Evolutionary conservation across 208 protist genomes (phyloP).

Genomic region (Borovskyia barvae): DNA sequence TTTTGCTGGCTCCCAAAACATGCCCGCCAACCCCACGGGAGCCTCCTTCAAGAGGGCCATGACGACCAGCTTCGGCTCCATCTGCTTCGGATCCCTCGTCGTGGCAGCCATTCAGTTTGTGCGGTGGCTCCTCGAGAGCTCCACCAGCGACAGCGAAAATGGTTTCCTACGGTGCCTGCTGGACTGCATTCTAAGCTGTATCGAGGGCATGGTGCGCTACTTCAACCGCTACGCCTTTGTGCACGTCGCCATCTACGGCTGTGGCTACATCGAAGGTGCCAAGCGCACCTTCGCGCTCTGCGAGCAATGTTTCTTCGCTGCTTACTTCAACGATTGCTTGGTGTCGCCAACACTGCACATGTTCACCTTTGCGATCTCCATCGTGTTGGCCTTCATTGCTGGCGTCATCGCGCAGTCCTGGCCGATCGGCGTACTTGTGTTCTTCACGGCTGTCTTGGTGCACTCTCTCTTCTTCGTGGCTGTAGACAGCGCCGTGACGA

Average conservation of each 20-base stretch:
- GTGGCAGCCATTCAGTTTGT: conserved; percentile 85
- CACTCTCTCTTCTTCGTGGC: conserved; percentile 61
- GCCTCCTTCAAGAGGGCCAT: conserved; percentile 70
- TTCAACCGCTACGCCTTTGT: conserved; percentile 94
- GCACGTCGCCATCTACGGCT: conserved; percentile 92
- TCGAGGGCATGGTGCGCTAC: conserved; percentile 81
- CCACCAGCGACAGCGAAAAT: conserved; percentile 32
- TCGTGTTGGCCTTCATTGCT: conserved; percentile 51
- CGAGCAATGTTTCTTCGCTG: conserved; percentile 77
- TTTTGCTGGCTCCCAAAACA: conserved; percentile 68
- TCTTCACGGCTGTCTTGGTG: conserved; percentile 52
- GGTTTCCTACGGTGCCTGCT: conserved; percentile 38
- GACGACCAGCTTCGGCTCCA: conserved; percentile 87
- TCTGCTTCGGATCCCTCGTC: conserved; percentile 91
- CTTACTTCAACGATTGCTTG: conserved; percentile 89
- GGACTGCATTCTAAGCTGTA: conserved; percentile 51
- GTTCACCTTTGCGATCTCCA: conserved; percentile 43
- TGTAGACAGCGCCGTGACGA: conserved; percentile 72
- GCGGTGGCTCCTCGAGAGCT: conserved; percentile 43
- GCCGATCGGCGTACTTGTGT: conserved; percentile 43
- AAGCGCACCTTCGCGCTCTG: conserved; percentile 84
- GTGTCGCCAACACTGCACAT: conserved; percentile 64
- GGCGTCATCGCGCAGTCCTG: conserved; percentile 31
- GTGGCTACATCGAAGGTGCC: conserved; percentile 85
- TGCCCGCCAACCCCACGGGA: conserved; percentile 70